A percentile compares a stretch with the other conserved stretches of the same genome.
These are phyloP conservation scores for Rhododendron molle DNA, from an alignment of 148 eudicot species.

Conservation along the genomic window DNA sequence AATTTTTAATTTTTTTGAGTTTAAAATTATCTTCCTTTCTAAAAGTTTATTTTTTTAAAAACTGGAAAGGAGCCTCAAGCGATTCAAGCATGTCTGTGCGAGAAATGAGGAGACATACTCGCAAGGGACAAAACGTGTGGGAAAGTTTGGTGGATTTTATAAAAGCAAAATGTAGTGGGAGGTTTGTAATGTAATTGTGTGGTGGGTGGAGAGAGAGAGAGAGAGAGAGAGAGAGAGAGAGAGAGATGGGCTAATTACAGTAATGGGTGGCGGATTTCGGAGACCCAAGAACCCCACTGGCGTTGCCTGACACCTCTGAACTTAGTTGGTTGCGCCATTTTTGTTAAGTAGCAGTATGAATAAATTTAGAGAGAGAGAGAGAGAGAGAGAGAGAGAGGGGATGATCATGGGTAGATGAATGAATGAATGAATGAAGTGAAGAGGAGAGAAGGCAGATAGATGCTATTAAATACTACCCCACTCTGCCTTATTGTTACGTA, in stretches of 20 bases:
- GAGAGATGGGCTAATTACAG: constrained; percentile 33
- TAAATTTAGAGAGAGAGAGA: background rate
- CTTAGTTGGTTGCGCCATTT: constrained; percentile 71
- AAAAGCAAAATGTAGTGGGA: too few species aligned
- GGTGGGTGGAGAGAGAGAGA: background rate
- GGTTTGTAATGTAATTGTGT: too few species aligned
- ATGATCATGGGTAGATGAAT: too few species aligned
- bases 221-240: background rate
- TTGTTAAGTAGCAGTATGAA: background rate
- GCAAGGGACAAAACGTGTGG: too few species aligned
- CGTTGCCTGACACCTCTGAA: constrained; percentile 97
- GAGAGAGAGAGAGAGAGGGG: background rate
- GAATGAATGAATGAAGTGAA: background rate
- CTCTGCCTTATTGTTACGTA: background rate
- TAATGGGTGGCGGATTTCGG: constrained; percentile 89
- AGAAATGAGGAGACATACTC: too few species aligned
- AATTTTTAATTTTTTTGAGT: too few species aligned
- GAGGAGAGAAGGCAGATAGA: background rate
- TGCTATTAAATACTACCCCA: background rate
- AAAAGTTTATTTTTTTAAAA: too few species aligned
- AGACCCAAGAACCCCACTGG: constrained; percentile 98
- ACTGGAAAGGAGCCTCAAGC: too few species aligned
- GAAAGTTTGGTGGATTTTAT: too few species aligned
- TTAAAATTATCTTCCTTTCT: too few species aligned
- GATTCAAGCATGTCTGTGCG: too few species aligned